Percentiles rank a stretch among this genome's conserved stretches.
These are phyloP conservation scores for Kickxella alabastrina DNA, from an alignment of 192 early-diverging fungal genomes.

Conservation along the genomic window DNA sequence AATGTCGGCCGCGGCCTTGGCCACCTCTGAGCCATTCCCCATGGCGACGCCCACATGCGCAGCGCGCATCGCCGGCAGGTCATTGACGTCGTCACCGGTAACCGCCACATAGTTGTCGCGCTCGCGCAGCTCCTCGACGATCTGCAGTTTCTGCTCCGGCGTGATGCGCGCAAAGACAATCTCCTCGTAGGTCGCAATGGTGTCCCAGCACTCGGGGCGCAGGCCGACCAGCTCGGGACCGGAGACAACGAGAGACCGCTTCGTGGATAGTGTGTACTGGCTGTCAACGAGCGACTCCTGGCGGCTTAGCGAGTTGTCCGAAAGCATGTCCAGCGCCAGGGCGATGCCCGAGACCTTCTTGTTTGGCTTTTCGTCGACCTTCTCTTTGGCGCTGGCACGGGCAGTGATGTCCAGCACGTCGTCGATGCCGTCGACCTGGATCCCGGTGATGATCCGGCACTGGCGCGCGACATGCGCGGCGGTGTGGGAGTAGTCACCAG, in stretches of 20 bases:
- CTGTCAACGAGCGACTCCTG: constrained; percentile 8
- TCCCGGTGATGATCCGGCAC: constrained; percentile 67
- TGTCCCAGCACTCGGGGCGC: constrained; percentile 67
- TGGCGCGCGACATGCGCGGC: constrained; percentile 75
- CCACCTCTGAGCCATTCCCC: constrained; percentile 76
- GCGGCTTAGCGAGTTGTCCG: neutral
- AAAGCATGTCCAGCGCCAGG: neutral
- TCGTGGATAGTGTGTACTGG: constrained; percentile 7
- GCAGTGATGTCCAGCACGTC: constrained; percentile 11
- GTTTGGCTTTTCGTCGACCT: neutral
- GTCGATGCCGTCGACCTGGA: constrained; percentile 26
- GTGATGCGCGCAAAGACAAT: constrained; percentile 86
- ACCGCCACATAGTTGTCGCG: constrained; percentile 74
- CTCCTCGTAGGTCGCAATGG: constrained; percentile 62
- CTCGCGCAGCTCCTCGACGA: constrained; percentile 70
- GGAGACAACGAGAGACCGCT: constrained; percentile 56
- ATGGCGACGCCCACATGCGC: constrained; percentile 88
- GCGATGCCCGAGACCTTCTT: neutral
- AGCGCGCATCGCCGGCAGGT: constrained; percentile 86
- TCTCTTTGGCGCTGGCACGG: neutral
- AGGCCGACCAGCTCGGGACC: constrained; percentile 63
- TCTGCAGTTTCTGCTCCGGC: constrained; percentile 81
- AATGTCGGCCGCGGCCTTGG: constrained; percentile 67
- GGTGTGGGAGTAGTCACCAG: constrained; percentile 74
- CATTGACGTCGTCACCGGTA: constrained; percentile 93